Percentiles rank a stretch among this genome's conserved stretches.
Evolutionary conservation across 2,329 filamentous ascomycete species (phyloP).

Genomic region (Niveomyces coronatus): DNA sequence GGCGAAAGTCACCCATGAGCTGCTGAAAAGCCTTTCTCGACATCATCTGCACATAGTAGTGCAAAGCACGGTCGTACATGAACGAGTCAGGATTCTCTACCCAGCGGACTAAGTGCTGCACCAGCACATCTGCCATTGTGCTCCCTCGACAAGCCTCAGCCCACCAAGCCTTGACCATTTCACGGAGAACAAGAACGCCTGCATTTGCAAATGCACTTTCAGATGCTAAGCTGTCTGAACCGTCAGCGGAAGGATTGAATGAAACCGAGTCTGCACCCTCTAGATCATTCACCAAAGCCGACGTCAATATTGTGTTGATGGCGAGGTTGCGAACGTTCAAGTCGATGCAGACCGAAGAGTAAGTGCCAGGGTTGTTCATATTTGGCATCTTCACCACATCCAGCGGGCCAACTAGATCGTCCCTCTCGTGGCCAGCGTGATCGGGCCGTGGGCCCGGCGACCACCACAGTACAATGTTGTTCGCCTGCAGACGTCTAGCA

Average conservation of each 20-base stretch:
- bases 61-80: conserved; percentile 86
- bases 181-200: conserved; percentile 78
- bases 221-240: conserved; percentile 53
- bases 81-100: conserved; percentile 88
- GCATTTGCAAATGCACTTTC: conserved; percentile 91
- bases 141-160: conserved; percentile 82
- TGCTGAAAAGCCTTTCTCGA: conserved; percentile 94
- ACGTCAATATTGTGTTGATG: conserved; percentile 96
- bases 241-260: conserved; percentile 51
- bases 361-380: conserved; percentile 87
- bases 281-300: conserved; percentile 90
- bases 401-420: conserved; percentile 73
- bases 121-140: conserved; percentile 93
- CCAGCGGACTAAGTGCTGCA: conserved; percentile 95
- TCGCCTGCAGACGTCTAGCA: conserved; percentile 77
- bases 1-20: conserved; percentile 90
- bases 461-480: conserved; percentile 96
- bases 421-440: conserved; percentile 90
- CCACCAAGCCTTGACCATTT: conserved; percentile 99
- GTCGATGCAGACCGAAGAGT: conserved; percentile 93
- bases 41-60: conserved; percentile 99
- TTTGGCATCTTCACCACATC: conserved; percentile 87
- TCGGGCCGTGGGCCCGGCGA: conserved; percentile 78
- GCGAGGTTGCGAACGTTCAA: conserved; percentile 86
- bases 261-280: conserved; percentile 82